phyloP scores from a whole-genome alignment of 1,284 basidiomycete species.

The Rhodotorula sp. region DNA sequence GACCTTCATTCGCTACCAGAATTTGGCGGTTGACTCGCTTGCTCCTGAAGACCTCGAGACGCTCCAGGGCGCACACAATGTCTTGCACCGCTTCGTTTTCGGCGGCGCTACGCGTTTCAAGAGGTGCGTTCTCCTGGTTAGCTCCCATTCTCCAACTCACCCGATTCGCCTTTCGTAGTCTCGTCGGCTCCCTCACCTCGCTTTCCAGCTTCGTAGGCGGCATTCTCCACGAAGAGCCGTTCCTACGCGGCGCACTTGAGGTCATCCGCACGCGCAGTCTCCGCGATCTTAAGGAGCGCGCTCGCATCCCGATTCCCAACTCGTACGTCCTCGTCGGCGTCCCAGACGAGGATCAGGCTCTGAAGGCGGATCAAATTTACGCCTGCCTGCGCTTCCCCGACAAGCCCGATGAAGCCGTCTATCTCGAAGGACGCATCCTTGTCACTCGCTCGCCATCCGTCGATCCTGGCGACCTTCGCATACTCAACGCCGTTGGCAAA shows the following conservation, averaged over 20 bases:
- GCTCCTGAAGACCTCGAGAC: conserved; percentile 54
- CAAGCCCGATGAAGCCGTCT: conserved; percentile 42
- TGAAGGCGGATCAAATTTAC: conserved; percentile 55
- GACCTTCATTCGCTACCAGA: conserved; percentile 42
- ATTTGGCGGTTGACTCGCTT: conserved; percentile 57
- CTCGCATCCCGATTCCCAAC: conserved; percentile 66
- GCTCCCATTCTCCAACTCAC: neutral
- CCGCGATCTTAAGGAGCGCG: conserved; percentile 67
- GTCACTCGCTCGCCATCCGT: conserved; percentile 65
- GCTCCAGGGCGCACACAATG: conserved; percentile 48
- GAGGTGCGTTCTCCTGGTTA: conserved; percentile 34
- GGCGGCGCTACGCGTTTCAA: conserved; percentile 57
- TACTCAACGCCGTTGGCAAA: conserved; percentile 61
- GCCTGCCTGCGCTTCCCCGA: conserved; percentile 41
- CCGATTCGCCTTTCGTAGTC: conserved; percentile 2
- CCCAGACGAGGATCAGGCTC: conserved; percentile 67
- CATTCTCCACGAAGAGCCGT: conserved; percentile 51
- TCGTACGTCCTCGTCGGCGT: conserved; percentile 69
- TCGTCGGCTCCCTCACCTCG: conserved; percentile 45
- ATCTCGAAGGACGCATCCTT: conserved; percentile 59
- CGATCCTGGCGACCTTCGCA: conserved; percentile 66
- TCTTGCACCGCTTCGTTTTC: conserved; percentile 54
- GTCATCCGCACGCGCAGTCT: conserved; percentile 64
- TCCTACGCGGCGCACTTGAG: conserved; percentile 58
- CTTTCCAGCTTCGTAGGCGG: neutral